Percentiles rank a stretch among this genome's conserved stretches.
Evolutionary conservation across 2,329 filamentous ascomycete genomes (phyloP).

Genomic region (Westerdykella sp.): DNA sequence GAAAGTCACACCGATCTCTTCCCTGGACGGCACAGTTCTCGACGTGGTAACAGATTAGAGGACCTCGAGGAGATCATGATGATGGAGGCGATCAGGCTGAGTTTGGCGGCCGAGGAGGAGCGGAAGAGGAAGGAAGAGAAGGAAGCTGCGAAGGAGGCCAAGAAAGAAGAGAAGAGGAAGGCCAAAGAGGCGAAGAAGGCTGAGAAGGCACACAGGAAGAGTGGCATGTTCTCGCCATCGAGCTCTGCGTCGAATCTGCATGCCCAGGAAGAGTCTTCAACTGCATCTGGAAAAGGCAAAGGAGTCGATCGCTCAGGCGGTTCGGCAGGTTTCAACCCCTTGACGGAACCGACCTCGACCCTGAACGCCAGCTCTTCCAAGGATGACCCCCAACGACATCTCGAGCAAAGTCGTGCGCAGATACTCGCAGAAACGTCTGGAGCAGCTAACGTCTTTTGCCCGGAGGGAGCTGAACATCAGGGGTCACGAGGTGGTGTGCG

Average conservation of each 20-base stretch:
- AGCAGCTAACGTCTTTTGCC: constrained; percentile 40
- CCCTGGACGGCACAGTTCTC: constrained; percentile 45
- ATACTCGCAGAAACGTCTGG: constrained; percentile 33
- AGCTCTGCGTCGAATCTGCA: constrained; percentile 52
- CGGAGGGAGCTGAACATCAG: constrained; percentile 33
- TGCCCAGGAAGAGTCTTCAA: constrained; percentile 21
- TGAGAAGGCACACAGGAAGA: constrained; percentile 62
- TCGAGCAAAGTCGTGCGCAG: constrained; percentile 41
- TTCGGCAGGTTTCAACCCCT: constrained; percentile 37
- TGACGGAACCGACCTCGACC: constrained; percentile 40
- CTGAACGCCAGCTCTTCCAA: constrained; percentile 31
- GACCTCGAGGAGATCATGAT: constrained; percentile 98
- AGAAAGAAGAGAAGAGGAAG: constrained; percentile 77
- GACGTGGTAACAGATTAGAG: constrained; percentile 60
- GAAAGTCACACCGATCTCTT: constrained; percentile 35
- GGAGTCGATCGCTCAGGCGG: constrained; percentile 39
- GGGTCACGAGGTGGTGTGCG: constrained; percentile 63
- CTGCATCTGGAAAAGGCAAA: constrained; percentile 43
- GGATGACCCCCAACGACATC: constrained; percentile 41
- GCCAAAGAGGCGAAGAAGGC: constrained; percentile 59
- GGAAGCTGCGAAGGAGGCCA: constrained; percentile 72
- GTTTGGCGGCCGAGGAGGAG: constrained; percentile 88
- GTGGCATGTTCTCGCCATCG: constrained; percentile 47
- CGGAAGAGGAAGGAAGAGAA: constrained; percentile 81
- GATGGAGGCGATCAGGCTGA: constrained; percentile 88